Evolutionary conservation across 805 yeast genomes (phyloP), one percentile per base, ranked within the genome.

Genomic region (Barnettozyma botsteinii): DNA sequence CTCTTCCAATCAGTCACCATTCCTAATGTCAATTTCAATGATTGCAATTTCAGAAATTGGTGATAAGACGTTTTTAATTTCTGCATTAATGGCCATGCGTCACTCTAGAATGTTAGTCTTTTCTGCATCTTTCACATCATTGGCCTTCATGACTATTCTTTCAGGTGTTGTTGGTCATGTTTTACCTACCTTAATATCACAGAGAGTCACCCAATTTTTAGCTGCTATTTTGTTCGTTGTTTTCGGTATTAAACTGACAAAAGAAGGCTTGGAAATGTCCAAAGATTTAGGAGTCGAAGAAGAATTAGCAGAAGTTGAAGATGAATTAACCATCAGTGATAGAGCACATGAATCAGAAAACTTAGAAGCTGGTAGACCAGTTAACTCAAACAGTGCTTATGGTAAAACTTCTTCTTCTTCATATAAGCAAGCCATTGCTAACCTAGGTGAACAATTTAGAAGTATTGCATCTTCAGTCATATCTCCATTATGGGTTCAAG

Each of bases 51-150:
- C 95, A 22, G 99, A 93, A 62, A 82, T 93, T 43, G 98, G 98
- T 44, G 99, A 93, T 62, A 93, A 93, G 66, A 93, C 99, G 0
- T 93, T 93, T 59, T 72, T 93, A 49, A 87, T 93, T 53, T 97
- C 98, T 26, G 98, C 97, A 2, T 70, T 93, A 49, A 89, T 93
- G 96, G 96, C 98, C 23, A 93, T 93, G 98, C 85, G 86, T 58
- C 81, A 88, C 62, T 77, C 89, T 15, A 74, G 94, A 53, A 53
- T 74, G 55, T 70, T 86, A 34, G 98, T 93, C n/a, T 91, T 93
- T 59, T 69, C 86, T 8, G 80, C 96, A 13, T 93, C 96, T 4
- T 86, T 87, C 49, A 60, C 83, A 12, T 87, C 98, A 2, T 72
- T 93, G 53, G 85, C 78, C 4, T 61, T 93, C 40, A 93, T 93